A percentile compares a stretch with the other conserved stretches of the same genome.
phyloP scores from a whole-genome alignment of 2,329 filamentous ascomycete species.

The Paraphoma chrysanthemicola region DNA sequence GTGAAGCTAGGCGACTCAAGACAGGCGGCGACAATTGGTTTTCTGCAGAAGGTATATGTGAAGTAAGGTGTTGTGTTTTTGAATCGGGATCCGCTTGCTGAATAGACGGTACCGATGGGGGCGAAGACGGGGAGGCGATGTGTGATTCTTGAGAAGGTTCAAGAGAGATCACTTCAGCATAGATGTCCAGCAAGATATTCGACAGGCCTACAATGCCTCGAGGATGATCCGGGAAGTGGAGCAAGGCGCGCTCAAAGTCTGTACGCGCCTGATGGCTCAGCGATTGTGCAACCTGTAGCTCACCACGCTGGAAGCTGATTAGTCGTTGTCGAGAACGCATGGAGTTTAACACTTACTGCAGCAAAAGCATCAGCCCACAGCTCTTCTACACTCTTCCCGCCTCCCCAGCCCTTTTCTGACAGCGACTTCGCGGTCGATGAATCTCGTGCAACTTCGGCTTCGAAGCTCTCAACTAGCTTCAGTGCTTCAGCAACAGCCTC shows the following conservation, averaged over 20 bases:
- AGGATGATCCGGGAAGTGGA: slow-evolving; percentile 80
- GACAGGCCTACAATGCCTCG: slow-evolving; percentile 82
- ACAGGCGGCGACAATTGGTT: slow-evolving; percentile 66
- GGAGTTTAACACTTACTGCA: slow-evolving; percentile 66
- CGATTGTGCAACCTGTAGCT: slow-evolving; percentile 68
- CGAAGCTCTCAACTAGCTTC: slow-evolving; percentile 75
- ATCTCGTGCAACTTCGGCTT: slow-evolving; percentile 69
- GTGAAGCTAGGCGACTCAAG: slow-evolving; percentile 83
- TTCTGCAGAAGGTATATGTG: slow-evolving; percentile 51
- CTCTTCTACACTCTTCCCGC: slow-evolving; percentile 81
- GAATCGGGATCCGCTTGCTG: slow-evolving; percentile 2
- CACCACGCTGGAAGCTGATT: slow-evolving; percentile 64
- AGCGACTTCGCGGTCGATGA: slow-evolving; percentile 68
- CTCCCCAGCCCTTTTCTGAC: slow-evolving; percentile 75
- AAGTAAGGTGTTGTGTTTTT: slow-evolving; percentile 57
- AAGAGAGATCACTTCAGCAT: slow-evolving; percentile 67
- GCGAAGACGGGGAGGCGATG: slow-evolving; percentile 13
- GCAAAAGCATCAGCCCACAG: slow-evolving; percentile 83
- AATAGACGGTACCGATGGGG: slow-evolving; percentile 11
- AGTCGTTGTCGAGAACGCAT: slow-evolving; percentile 5
- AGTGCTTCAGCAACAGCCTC: slow-evolving; percentile 83
- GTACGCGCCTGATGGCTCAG: slow-evolving; percentile 73
- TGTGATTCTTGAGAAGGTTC: slow-evolving; percentile 58
- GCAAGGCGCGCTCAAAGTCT: slow-evolving; percentile 82
- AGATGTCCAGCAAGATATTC: slow-evolving; percentile 85